Conservation (phyloP, 139 green algal species). For the Haematococcus lacustris region DNA sequence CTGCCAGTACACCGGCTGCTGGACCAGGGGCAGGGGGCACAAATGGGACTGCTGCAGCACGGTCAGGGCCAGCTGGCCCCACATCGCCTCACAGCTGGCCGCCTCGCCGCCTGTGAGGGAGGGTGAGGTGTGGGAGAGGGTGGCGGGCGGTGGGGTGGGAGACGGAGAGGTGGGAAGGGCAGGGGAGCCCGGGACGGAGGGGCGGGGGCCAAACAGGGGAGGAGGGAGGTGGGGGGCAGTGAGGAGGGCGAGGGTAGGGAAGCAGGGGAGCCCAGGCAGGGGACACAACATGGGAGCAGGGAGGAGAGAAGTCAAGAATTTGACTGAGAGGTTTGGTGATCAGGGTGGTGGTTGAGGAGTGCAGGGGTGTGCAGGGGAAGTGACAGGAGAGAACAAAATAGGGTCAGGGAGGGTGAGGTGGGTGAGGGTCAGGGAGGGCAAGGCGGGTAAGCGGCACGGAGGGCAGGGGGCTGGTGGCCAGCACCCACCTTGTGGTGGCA, state of each 20-base stretch:
- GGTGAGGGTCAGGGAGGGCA: background rate
- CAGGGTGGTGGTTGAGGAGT: background rate
- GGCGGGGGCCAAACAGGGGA: background rate
- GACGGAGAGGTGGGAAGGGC: background rate
- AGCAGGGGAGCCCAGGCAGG: background rate
- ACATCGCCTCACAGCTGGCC: constrained; percentile 19
- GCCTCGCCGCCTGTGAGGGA: constrained; percentile 8
- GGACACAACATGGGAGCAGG: background rate
- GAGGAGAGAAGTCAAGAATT: background rate
- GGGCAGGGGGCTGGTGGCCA: background rate
- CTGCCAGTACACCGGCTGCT: constrained; percentile 72
- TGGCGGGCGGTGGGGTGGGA: background rate
- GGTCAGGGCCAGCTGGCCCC: constrained; percentile 66
- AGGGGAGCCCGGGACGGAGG: background rate
- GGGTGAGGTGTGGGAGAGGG: background rate
- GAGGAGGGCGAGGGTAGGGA: background rate
- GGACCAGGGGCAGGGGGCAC: constrained; percentile 72
- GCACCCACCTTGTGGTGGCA: constrained; percentile 25
- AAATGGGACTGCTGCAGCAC: constrained; percentile 87
- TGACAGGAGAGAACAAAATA: background rate
- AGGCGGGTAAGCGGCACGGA: background rate
- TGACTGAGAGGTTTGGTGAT: background rate
- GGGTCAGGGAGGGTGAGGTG: background rate
- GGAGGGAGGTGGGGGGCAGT: background rate
- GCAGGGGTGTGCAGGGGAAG: background rate